A percentile compares a stretch with the other conserved stretches of the same genome.
Conservation (phyloP, 1,284 basidiomycete species). For the Schizopora paradoxa region DNA sequence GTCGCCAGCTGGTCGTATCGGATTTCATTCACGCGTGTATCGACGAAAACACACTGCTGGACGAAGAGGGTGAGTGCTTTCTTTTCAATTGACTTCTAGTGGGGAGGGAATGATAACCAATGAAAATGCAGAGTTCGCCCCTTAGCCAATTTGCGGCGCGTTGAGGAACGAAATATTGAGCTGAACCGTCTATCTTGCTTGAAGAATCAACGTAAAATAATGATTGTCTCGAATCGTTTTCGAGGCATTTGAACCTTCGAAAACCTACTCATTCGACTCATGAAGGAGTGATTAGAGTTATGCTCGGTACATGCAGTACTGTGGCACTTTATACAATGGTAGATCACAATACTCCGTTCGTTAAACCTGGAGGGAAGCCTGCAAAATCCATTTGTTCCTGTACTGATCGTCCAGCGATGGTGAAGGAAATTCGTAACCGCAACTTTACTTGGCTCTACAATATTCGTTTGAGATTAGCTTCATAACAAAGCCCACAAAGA, state of each 20-base stretch:
- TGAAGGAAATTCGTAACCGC: slow-evolving; percentile 80
- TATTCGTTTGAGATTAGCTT: slow-evolving; percentile 7
- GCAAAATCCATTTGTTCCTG: slow-evolving; percentile 96
- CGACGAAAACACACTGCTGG: slow-evolving; percentile 73
- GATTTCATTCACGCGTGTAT: slow-evolving; percentile 75
- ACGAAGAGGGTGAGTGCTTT: slow-evolving; percentile 62
- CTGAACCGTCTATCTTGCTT: no score
- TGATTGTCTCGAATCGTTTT: no score
- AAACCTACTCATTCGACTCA: no score
- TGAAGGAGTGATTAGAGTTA: no score
- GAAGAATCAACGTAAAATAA: no score
- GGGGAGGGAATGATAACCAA: no score
- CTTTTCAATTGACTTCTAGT: neutral
- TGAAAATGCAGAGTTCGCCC: no score
- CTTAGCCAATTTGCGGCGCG: no score
- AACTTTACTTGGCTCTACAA: slow-evolving; percentile 76
- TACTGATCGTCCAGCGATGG: slow-evolving; percentile 58
- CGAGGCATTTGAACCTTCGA: no score
- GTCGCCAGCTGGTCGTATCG: slow-evolving; percentile 69
- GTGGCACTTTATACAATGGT: slow-evolving; percentile 1
- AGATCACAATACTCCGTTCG: slow-evolving; percentile 36
- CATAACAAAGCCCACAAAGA: slow-evolving; percentile 1
- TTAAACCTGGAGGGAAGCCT: slow-evolving; percentile 82
- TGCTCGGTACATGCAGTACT: no score
- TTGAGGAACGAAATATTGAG: no score